Evolutionary conservation across 148 eudicot genomes (phyloP), one percentile per base, ranked within the genome.

Genomic region (Chenopodium berlandieri): DNA sequence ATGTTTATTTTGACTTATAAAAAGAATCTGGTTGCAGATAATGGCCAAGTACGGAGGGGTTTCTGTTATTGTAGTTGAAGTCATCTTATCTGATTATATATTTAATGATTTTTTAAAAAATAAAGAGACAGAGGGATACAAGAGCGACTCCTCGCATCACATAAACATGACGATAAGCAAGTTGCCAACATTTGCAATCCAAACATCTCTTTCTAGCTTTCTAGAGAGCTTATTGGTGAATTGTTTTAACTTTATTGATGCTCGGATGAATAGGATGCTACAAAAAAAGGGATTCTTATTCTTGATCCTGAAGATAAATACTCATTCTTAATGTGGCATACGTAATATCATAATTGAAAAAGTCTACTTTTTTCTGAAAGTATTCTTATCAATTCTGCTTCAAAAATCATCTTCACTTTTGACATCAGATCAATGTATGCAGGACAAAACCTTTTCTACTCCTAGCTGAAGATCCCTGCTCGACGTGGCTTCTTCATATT

Each of bases 131-230:
- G 58, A 69, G 47, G 60, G 63, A 40, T 78, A 73, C 82, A 81
- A 81, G 82, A 69, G 52, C 79, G 76, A 66, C 76, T 85, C 84
- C 79, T 78, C 30, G 77, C 84, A 81, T 81, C 79, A 44, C 84
- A 80, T 71, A 66, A 44, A 78, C 58, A 67, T 78, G 81, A 77
- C 81, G 81, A 81, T 68, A 17, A 16, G 23, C 84, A 84, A 48
- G 78, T 77, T 64, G 84, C 84, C 71, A 84, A 80, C 71, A 30
- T 54, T 64, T 79, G 80, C 60, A 75, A 84, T 60, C 73, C 69
- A 27, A 75, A 77, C 65, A 58, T 79, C 78, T 65, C 47, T 73
- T 44, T 77, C 22, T 52, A 56, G 25, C 65, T 73, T 80, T 81
- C 72, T 77, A 71, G 80, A 84, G 69, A 75, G 83, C 72, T 62